Base-by-base conservation (phyloP, 345 rosid genomes). In the Litchi chinensis region DNA sequence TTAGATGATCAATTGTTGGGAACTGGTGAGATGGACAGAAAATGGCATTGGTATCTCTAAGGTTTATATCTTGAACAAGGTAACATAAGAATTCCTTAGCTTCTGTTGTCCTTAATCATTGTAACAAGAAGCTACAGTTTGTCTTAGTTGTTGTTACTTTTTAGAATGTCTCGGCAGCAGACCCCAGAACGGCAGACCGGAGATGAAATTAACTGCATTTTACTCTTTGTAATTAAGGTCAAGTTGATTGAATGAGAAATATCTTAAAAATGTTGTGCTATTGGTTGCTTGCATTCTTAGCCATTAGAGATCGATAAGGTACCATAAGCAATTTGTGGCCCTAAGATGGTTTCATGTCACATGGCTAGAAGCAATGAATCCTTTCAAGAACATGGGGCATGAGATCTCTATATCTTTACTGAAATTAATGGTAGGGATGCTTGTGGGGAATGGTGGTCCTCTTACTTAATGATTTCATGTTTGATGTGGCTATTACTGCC, bases 341-440 rank as follows among this genome's bases (percentile, higher is more conserved):
- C 90, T 86, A 66, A 43, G 71, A 73, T 77, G 75, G 80, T 74
- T 76, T 75, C 75, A 70, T 46, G 50, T 83, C 83, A 87, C 84
- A 85, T 84, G 88, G 76, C 86, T 75, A 75, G 79, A 82, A 83
- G 79, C 89, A 79, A 84, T 82, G 88, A 75, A 81, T 81, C 81
- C 28, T 84, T 63, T 84, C 74, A 66, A 71, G 84, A 83, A 83
- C 80, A 78, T 77, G 85, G 85, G 57, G 83, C 76, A 73, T 71
- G 83, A 70, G 82, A 79, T 86, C 74, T 74, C 79, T 82, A 37
- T 21, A 74, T 75, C 81, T 79, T 77, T 56, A 56, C 70, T 28
- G 82, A 76, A 74, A 77, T 65, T 70, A 81, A 82, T 84, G 82
- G 77, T 81, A 76, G 81, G 43, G 41, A 60, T 76, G 70, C 85